Conservation (phyloP, 2,329 filamentous ascomycete species). For the Aspergillus floridensis region DNA sequence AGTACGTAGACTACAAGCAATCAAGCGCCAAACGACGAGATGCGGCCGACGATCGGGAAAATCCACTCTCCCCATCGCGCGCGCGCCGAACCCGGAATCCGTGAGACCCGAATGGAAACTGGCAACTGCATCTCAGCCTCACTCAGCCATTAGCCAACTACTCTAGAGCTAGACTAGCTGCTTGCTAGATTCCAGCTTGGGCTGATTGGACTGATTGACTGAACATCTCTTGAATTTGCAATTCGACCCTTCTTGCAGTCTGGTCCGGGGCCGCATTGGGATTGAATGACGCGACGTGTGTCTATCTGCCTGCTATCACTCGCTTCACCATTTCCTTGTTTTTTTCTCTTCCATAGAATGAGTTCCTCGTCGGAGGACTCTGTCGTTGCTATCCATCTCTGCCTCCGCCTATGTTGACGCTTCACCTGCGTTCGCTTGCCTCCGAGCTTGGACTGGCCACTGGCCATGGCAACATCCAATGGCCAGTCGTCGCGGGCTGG, state of each 20-base stretch:
- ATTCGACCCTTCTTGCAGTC: neutral
- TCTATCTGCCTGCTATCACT: neutral
- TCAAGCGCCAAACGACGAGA: neutral
- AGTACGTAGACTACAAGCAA: no score
- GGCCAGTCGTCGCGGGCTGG: conserved; percentile 46
- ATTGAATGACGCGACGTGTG: no score
- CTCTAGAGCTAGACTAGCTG: no score
- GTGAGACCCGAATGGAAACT: conserved; percentile 9
- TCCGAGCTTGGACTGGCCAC: conserved; percentile 24
- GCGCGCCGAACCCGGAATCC: conserved; percentile 2
- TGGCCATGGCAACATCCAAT: conserved; percentile 27
- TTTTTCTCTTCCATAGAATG: conserved; percentile 17
- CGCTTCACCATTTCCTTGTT: neutral
- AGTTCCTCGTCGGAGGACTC: conserved; percentile 7
- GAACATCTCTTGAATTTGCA: no score
- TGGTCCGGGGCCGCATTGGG: neutral
- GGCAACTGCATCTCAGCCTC: neutral
- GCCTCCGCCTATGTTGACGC: conserved; percentile 29
- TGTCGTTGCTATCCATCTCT: conserved; percentile 8
- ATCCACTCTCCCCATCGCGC: neutral
- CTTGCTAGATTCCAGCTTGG: neutral
- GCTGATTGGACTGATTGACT: neutral
- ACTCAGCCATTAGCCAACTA: neutral
- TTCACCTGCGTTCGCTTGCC: conserved; percentile 21
- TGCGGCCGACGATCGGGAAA: neutral